Evolutionary conservation across 169 alveolate species (phyloP).

Genomic region (Ichthyophthirius multifiliis): DNA sequence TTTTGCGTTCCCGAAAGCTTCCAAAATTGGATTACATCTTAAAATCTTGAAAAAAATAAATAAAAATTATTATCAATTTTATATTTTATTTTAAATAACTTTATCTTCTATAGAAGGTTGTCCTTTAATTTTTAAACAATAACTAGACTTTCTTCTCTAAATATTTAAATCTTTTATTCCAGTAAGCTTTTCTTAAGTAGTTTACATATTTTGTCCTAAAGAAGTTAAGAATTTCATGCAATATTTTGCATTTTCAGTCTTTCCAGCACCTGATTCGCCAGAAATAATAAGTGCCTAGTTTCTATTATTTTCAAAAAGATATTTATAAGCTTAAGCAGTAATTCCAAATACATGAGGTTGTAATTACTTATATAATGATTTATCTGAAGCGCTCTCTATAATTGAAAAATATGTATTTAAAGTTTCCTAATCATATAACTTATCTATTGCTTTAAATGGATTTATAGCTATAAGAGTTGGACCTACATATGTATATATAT

Average conservation of each 20-base stretch:
- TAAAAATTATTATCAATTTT: not conserved
- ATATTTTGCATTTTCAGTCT: slow-evolving; percentile 98
- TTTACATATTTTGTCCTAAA: not conserved
- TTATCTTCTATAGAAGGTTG: too few species aligned
- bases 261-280: slow-evolving; percentile 99
- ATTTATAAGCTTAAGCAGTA: slow-evolving; percentile 93
- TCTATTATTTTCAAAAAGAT: slow-evolving; percentile 83
- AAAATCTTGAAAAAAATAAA: too few species aligned
- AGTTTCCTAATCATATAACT: slow-evolving; percentile 26
- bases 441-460: slow-evolving; percentile 75
- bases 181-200: not conserved
- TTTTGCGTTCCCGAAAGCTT: slow-evolving; percentile 93
- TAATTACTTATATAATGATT: slow-evolving; percentile 37
- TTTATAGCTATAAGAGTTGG: slow-evolving; percentile 80
- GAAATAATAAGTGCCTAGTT: slow-evolving; percentile 96
- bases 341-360: slow-evolving; percentile 95
- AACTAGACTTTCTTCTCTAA: not conserved
- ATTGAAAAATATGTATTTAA: slow-evolving; percentile 1
- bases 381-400: too few species aligned
- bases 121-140: not conserved
- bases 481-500: slow-evolving; percentile 81
- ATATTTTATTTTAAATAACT: not conserved
- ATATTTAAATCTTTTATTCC: not conserved
- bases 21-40: slow-evolving; percentile 89
- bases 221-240: slow-evolving; percentile 77